Evolutionary conservation across 2,329 filamentous ascomycete genomes (phyloP).

Genomic region (Lasiodiplodia sp.): DNA sequence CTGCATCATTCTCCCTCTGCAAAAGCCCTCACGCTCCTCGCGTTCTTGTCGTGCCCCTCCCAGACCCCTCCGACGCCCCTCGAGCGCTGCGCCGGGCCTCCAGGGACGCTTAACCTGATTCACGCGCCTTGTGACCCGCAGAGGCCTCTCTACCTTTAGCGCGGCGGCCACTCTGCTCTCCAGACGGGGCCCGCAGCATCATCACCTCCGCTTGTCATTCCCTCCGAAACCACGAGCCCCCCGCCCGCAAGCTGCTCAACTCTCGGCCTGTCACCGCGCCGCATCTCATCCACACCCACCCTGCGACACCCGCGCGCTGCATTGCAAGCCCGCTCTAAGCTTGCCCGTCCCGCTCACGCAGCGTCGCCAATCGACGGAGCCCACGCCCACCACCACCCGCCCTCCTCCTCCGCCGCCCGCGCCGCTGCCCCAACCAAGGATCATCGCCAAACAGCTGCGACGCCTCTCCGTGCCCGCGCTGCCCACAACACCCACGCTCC

Average conservation of each 20-base stretch:
- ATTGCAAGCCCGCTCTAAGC: constrained; percentile 15
- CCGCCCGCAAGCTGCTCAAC: constrained; percentile 8
- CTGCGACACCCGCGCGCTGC: constrained; percentile 5
- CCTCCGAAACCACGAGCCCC: constrained; percentile 27
- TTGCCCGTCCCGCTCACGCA: constrained; percentile 17
- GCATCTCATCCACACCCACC: neutral
- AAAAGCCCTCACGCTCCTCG: constrained; percentile 12
- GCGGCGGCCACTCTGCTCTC: constrained; percentile 28
- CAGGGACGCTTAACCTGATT: constrained; percentile 23
- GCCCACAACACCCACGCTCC: constrained; percentile 12
- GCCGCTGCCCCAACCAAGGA: constrained; percentile 35
- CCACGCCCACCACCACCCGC: constrained; percentile 25
- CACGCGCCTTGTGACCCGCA: constrained; percentile 27
- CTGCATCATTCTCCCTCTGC: constrained; percentile 26
- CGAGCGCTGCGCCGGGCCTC: constrained; percentile 22
- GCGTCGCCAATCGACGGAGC: constrained; percentile 25
- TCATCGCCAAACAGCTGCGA: constrained; percentile 35
- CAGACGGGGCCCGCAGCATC: constrained; percentile 28
- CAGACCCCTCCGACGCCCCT: constrained; percentile 18
- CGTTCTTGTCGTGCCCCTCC: constrained; percentile 26
- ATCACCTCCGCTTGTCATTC: constrained; percentile 30
- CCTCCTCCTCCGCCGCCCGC: constrained; percentile 34
- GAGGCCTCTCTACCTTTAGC: constrained; percentile 28
- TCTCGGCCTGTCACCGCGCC: neutral
- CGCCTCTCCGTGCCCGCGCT: constrained; percentile 19